Conservation (phyloP, 176 grass and related monocot genomes). For the Avena sativa region DNA sequence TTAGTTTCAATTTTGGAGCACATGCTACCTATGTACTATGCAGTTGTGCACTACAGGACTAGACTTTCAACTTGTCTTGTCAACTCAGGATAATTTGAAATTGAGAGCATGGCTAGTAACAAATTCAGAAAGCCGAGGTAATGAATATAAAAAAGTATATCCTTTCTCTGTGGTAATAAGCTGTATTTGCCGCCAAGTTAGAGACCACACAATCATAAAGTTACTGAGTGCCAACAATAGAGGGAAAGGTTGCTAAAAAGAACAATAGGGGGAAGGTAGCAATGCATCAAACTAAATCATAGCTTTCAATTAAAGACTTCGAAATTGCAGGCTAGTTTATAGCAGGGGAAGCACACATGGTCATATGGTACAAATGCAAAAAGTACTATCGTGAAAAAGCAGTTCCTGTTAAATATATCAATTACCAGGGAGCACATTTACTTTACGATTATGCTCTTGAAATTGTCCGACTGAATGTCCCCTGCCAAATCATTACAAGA, state of each 20-base stretch:
- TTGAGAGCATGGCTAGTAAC: not conserved
- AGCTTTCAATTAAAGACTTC: conserved; percentile 15
- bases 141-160: not conserved
- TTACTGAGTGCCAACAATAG: not conserved
- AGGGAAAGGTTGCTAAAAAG: not conserved
- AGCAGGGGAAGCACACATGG: not conserved
- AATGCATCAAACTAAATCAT: conserved; percentile 4
- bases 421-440: conserved; percentile 87
- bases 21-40: not conserved
- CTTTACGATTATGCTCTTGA: conserved; percentile 55
- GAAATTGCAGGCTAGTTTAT: conserved; percentile 24
- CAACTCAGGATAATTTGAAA: conserved; percentile 23
- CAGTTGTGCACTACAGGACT: conserved; percentile 21
- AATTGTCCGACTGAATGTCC: conserved; percentile 38
- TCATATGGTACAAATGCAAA: conserved; percentile 6
- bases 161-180: not conserved
- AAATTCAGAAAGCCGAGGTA: not conserved
- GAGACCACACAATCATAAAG: not conserved
- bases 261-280: not conserved
- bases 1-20: not conserved
- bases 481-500: conserved; percentile 47
- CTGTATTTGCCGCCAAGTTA: not conserved
- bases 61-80: not conserved
- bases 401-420: conserved; percentile 22
- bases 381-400: not conserved